phyloP scores from a whole-genome alignment of 1,139 yeast species.

The Protomyces inundatus region DNA sequence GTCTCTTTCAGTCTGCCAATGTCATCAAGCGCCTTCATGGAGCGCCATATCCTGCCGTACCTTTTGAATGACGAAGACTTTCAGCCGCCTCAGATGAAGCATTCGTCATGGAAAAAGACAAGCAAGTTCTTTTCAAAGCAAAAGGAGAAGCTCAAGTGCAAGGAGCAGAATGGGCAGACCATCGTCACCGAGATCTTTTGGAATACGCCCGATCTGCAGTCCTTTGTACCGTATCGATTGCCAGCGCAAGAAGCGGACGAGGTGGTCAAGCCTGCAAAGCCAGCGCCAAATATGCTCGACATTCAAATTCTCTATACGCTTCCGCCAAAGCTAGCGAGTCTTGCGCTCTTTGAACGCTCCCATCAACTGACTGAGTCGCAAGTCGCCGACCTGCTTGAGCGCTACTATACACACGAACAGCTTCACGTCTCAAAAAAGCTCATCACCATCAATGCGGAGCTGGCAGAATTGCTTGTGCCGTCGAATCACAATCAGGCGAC shows the following conservation, averaged over 20 bases:
- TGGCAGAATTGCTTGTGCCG: neutral
- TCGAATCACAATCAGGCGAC: neutral
- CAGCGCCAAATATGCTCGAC: neutral
- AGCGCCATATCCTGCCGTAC: slow-evolving; percentile 10
- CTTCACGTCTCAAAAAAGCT: neutral
- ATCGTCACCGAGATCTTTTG: slow-evolving; percentile 7
- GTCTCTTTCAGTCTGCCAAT: neutral
- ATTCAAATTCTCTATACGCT: slow-evolving; percentile 5
- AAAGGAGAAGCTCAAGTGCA: slow-evolving; percentile 8
- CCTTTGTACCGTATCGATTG: slow-evolving; percentile 12
- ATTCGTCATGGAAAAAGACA: slow-evolving; percentile 13
- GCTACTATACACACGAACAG: neutral
- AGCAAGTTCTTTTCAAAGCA: slow-evolving; percentile 16
- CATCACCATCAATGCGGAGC: slow-evolving; percentile 1
- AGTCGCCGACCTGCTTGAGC: neutral
- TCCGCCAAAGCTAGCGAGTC: neutral
- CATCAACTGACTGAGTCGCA: neutral
- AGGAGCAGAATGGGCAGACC: slow-evolving; percentile 16
- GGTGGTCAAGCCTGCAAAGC: neutral
- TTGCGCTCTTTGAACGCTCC: neutral
- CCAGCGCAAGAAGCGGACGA: neutral
- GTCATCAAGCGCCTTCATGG: slow-evolving; percentile 6
- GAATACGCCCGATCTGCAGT: neutral
- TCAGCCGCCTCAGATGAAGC: neutral
- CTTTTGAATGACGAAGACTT: neutral